Evolutionary conservation across 441 rosid genomes (phyloP), one percentile per base, ranked within the genome.

Genomic region (Raphanus hybrid): DNA sequence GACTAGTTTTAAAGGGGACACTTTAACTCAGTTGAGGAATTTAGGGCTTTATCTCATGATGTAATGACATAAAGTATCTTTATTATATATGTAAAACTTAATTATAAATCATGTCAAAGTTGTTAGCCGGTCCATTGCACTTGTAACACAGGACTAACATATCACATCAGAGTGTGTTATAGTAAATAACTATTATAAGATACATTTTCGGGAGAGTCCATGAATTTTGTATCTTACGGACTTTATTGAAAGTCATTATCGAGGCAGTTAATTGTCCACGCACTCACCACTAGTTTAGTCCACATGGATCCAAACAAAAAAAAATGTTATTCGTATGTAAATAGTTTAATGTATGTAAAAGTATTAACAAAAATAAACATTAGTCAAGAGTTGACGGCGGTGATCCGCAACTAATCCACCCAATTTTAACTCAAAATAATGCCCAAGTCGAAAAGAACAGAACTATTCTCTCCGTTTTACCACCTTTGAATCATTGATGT

Each of bases 1-100:
- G 37, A 72, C 67, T 45, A 61, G 18, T 50, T 67, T 72, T 50
- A 61, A 78, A 67, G 65, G 67, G 29, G 81, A 37, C 29, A 67
- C 77, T 78, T 78, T 78, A 78, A 73, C 81, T 78, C 73, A 73
- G 61, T 78, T 67, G 77, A 78, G 81, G 65, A 78, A 73, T 67
- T 78, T 78, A 78, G 74, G 81, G 81, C 77, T 78, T 78, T 78
- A 78, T 73, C 81, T 73, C 68, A 71, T 65, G 74, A 78, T 78
- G 70, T 73, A 73, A 50, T 73, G 73, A 78, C 70, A 67, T 78
- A 71, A 78, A 78, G 81, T 67, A 23, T 72, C 77, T 67, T 6
- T 67, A 45, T 23, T 55, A 43, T 12, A 45, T 34, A 23, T 11
- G 12, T 41, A 41, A 10, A 45, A 45, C 12, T 45, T 43, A 43